Evolutionary conservation across 306 rosid genomes (phyloP).

Genomic region (Arachis stenosperma): DNA sequence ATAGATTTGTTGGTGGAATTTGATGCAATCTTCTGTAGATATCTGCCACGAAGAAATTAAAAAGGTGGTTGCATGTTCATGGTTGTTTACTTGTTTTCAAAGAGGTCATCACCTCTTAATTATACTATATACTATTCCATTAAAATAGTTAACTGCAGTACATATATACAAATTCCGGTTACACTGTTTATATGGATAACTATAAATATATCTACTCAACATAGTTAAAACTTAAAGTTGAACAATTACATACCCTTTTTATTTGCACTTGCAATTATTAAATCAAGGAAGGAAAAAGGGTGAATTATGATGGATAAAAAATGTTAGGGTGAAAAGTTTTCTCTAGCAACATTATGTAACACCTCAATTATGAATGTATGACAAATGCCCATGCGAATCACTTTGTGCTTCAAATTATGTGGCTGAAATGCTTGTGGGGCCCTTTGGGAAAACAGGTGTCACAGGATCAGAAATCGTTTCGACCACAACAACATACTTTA

Average conservation of each 20-base stretch:
- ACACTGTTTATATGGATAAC: no score
- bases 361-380: not conserved
- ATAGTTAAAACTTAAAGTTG: no score
- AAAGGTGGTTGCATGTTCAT: conserved; percentile 10
- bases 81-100: not conserved
- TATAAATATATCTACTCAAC: no score
- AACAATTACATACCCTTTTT: not conserved
- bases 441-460: not conserved
- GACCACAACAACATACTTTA: not conserved
- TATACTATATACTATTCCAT: not conserved
- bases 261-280: not conserved
- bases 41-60: not conserved
- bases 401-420: not conserved
- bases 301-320: not conserved
- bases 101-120: no score
- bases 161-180: not conserved
- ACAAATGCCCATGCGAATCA: not conserved
- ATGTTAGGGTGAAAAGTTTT: not conserved
- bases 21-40: conserved; percentile 11
- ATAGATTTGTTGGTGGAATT: conserved; percentile 16
- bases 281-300: not conserved
- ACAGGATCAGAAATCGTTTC: not conserved
- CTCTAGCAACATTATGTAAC: not conserved
- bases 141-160: not conserved
- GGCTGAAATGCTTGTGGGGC: not conserved